phyloP scores from a whole-genome alignment of 768 basidiomycete species.

The Epithele typhae region DNA sequence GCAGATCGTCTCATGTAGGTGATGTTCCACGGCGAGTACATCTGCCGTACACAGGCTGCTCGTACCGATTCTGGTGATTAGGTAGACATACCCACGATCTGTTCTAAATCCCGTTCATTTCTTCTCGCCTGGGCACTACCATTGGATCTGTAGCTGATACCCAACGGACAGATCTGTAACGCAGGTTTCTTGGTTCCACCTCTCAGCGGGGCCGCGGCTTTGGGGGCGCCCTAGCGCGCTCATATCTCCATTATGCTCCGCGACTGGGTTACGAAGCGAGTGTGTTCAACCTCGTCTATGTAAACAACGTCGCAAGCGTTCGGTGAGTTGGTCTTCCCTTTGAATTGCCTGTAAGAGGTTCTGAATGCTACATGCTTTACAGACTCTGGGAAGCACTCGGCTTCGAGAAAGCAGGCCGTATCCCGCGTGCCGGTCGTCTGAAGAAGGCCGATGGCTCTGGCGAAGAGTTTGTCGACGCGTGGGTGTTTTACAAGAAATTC shows the following conservation, averaged over 20 bases:
- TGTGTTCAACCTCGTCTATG: slow-evolving; percentile 90
- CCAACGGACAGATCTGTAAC: slow-evolving; percentile 86
- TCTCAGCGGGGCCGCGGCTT: slow-evolving; percentile 62
- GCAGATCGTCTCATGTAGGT: slow-evolving; percentile 84
- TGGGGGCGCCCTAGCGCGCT: slow-evolving; percentile 68
- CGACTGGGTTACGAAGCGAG: slow-evolving; percentile 70
- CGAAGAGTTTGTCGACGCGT: slow-evolving; percentile 89
- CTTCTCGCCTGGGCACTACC: too few species aligned
- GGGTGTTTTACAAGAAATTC: slow-evolving; percentile 81
- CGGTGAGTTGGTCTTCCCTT: slow-evolving; percentile 52
- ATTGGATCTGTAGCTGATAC: too few species aligned
- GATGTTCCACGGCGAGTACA: neutral
- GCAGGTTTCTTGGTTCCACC: slow-evolving; percentile 78
- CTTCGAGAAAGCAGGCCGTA: slow-evolving; percentile 74
- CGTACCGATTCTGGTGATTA: too few species aligned
- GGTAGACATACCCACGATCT: too few species aligned
- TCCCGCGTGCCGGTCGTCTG: slow-evolving; percentile 73
- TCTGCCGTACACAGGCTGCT: too few species aligned
- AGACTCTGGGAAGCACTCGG: slow-evolving; percentile 83
- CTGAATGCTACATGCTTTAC: neutral
- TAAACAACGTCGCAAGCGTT: slow-evolving; percentile 74
- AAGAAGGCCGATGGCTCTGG: slow-evolving; percentile 58
- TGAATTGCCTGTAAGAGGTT: too few species aligned
- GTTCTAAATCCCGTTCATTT: too few species aligned
- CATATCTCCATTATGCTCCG: slow-evolving; percentile 80